phyloP scores from a whole-genome alignment of 805 yeast genomes.

The Starmerella vitae region DNA sequence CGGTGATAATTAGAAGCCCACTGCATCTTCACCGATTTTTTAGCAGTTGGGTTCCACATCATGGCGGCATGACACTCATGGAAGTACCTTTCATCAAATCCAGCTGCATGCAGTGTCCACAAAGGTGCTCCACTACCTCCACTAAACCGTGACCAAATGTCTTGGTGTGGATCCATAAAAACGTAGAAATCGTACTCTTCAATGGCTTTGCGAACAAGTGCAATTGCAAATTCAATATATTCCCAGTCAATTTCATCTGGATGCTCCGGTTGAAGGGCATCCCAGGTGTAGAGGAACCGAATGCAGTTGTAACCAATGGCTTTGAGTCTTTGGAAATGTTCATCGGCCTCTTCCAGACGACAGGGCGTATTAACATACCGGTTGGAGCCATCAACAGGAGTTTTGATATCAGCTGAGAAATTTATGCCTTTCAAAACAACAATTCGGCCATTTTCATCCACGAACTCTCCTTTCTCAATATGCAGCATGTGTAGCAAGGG shows the following conservation, averaged over 20 bases:
- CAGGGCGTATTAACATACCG: conserved; percentile 72
- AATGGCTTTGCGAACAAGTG: conserved; percentile 42
- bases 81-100: conserved; percentile 58
- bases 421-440: conserved; percentile 66
- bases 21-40: conserved; percentile 49
- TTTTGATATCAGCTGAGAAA: conserved; percentile 57
- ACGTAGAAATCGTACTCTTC: conserved; percentile 58
- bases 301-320: conserved; percentile 71
- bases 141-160: conserved; percentile 78
- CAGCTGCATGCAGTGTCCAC: conserved; percentile 89
- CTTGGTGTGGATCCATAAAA: conserved; percentile 81
- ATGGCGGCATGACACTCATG: conserved; percentile 64
- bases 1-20: conserved; percentile 81
- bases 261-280: conserved; percentile 75
- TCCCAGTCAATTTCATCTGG: conserved; percentile 72
- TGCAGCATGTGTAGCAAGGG: conserved; percentile 12
- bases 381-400: conserved; percentile 40
- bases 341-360: conserved; percentile 55
- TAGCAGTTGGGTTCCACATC: conserved; percentile 43
- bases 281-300: conserved; percentile 78
- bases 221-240: conserved; percentile 55
- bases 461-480: conserved; percentile 39
- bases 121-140: conserved; percentile 93
- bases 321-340: conserved; percentile 55
- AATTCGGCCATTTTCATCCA: conserved; percentile 41